Conservation (phyloP, 2,329 filamentous ascomycete species). For the Sordariomycetes sp. region DNA sequence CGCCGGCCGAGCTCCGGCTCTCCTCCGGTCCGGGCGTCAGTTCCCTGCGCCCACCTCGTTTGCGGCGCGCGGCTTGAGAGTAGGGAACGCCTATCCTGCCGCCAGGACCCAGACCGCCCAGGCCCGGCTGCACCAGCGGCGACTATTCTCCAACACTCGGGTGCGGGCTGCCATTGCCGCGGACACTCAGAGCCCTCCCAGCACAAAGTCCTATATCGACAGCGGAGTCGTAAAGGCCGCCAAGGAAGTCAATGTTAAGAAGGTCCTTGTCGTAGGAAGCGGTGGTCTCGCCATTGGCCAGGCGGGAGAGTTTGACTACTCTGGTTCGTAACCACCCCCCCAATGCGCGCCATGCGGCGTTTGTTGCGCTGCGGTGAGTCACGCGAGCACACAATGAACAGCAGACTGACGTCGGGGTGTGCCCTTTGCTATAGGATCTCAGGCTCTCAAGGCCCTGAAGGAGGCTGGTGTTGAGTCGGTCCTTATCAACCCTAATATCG, state of each 20-base stretch:
- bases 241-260: slow-evolving; percentile 81
- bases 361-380: not conserved
- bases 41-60: slow-evolving; percentile 21
- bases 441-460: slow-evolving; percentile 93
- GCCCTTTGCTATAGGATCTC: slow-evolving; percentile 51
- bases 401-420: slow-evolving; percentile 3
- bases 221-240: slow-evolving; percentile 74
- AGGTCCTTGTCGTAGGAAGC: slow-evolving; percentile 91
- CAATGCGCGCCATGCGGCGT: not conserved
- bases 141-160: slow-evolving; percentile 32
- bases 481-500: slow-evolving; percentile 95
- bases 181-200: slow-evolving; percentile 56
- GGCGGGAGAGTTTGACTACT: slow-evolving; percentile 97
- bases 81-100: not conserved
- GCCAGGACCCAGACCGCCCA: slow-evolving; percentile 10
- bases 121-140: slow-evolving; percentile 24
- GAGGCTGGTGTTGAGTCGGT: slow-evolving; percentile 86
- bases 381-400: slow-evolving; percentile 9
- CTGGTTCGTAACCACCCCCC: slow-evolving; percentile 56
- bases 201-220: slow-evolving; percentile 75
- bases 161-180: slow-evolving; percentile 25
- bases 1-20: slow-evolving; percentile 42
- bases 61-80: slow-evolving; percentile 24
- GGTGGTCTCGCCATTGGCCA: slow-evolving; percentile 95
- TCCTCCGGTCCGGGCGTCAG: slow-evolving; percentile 41